phyloP scores from a whole-genome alignment of 805 yeast genomes.

The Kazachstania psychrophila region DNA sequence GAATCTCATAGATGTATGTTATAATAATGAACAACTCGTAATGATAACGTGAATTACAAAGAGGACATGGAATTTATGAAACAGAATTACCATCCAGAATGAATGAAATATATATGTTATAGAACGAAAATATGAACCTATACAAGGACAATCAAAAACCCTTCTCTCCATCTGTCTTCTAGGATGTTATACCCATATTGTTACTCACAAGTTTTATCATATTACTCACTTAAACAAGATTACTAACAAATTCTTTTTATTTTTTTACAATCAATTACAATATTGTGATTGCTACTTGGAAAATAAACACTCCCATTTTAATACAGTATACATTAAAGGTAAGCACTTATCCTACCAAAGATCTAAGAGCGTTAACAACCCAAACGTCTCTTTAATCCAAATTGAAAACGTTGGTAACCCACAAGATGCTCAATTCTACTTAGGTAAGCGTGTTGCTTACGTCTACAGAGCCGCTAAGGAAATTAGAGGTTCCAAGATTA shows the following conservation, averaged over 20 bases:
- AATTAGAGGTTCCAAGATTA: slow-evolving; percentile 95
- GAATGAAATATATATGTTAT: no score
- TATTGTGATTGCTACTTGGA: no score
- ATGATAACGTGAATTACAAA: background rate
- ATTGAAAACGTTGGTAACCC: slow-evolving; percentile 89
- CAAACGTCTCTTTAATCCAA: slow-evolving; percentile 91
- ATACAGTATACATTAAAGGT: slow-evolving; percentile 96
- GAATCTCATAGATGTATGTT: slow-evolving; percentile 94
- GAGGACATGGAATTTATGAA: background rate
- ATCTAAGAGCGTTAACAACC: slow-evolving; percentile 95
- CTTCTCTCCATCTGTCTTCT: no score
- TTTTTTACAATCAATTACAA: no score
- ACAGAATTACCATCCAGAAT: background rate
- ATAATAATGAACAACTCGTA: no score
- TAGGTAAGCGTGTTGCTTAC: slow-evolving; percentile 98
- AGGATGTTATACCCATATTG: no score
- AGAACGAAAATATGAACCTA: no score
- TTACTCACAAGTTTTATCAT: no score
- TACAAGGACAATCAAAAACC: no score
- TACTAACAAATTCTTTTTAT: background rate
- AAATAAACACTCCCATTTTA: no score
- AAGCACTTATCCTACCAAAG: slow-evolving; percentile 99
- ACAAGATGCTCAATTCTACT: slow-evolving; percentile 95
- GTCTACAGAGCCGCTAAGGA: slow-evolving; percentile 98
- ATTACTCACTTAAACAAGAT: no score